Conservation (phyloP, 2,329 filamentous ascomycete genomes). For the Lachnellula cervina region DNA sequence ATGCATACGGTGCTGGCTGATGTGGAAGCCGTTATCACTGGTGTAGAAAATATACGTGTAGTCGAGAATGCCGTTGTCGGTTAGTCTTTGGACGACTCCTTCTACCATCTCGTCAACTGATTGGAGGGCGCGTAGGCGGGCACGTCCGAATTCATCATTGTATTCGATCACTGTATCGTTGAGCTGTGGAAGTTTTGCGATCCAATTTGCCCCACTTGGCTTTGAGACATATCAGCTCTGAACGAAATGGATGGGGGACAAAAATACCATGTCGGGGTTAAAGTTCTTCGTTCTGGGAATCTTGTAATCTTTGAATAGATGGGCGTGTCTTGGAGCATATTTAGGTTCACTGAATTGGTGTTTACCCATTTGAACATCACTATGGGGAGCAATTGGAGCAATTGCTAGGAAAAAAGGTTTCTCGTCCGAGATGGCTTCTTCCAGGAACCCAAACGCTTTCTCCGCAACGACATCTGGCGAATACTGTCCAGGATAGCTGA, state of each 20-base stretch:
- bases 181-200: constrained; percentile 37
- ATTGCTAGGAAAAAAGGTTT: constrained; percentile 62
- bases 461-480: constrained; percentile 51
- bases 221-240: constrained; percentile 7
- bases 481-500: constrained; percentile 43
- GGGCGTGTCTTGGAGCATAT: constrained; percentile 52
- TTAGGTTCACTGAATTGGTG: constrained; percentile 39
- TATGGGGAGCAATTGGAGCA: constrained; percentile 61
- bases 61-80: constrained; percentile 33
- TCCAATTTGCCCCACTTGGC: constrained; percentile 42
- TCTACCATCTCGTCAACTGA: constrained; percentile 51
- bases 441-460: constrained; percentile 54
- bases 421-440: constrained; percentile 48
- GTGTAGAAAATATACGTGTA: constrained; percentile 55
- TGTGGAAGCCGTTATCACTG: constrained; percentile 48
- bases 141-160: constrained; percentile 46
- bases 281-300: constrained; percentile 60
- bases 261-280: constrained; percentile 53
- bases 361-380: constrained; percentile 33
- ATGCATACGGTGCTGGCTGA: constrained; percentile 44
- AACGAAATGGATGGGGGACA: not conserved
- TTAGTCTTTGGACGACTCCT: constrained; percentile 39
- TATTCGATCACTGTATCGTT: constrained; percentile 38
- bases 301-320: constrained; percentile 53
- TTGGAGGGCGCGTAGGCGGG: constrained; percentile 46